phyloP scores from a whole-genome alignment of 78 protist species.

The Dictyostelium intermedium region DNA sequence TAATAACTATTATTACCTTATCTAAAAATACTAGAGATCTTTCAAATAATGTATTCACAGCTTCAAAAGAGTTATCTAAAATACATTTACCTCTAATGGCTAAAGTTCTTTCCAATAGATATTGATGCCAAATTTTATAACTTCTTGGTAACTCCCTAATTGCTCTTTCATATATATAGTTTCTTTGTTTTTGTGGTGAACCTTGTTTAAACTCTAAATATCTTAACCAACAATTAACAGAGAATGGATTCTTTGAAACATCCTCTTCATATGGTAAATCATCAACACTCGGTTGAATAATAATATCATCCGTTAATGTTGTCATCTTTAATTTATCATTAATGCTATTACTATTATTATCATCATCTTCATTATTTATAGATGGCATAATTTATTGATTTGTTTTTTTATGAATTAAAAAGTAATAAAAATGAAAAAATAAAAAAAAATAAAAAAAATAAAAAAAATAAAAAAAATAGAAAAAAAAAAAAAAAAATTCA shows the following conservation, averaged over 20 bases:
- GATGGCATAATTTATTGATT: slow-evolving; percentile 8
- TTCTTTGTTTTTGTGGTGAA: slow-evolving; percentile 37
- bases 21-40: slow-evolving; percentile 93
- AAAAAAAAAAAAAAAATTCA: too few relatives aligned
- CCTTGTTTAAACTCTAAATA: slow-evolving; percentile 80
- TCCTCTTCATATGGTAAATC: slow-evolving; percentile 88
- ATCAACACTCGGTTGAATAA: slow-evolving; percentile 33
- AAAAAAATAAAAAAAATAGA: not conserved
- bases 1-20: slow-evolving; percentile 71
- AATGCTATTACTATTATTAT: not conserved
- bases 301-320: not conserved
- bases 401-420: too few relatives aligned
- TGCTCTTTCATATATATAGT: slow-evolving; percentile 93
- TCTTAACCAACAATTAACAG: slow-evolving; percentile 82
- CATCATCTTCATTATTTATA: not conserved
- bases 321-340: not conserved
- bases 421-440: not conserved
- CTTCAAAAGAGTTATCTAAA: slow-evolving; percentile 84
- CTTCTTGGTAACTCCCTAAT: slow-evolving; percentile 86
- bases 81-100: slow-evolving; percentile 56
- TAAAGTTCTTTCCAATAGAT: slow-evolving; percentile 71
- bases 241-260: slow-evolving; percentile 73
- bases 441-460: not conserved
- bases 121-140: slow-evolving; percentile 96
- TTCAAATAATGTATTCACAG: slow-evolving; percentile 86